These are phyloP conservation scores for Geranium rotundifolium DNA, from an alignment of 345 rosid species.

Conservation along the genomic window DNA sequence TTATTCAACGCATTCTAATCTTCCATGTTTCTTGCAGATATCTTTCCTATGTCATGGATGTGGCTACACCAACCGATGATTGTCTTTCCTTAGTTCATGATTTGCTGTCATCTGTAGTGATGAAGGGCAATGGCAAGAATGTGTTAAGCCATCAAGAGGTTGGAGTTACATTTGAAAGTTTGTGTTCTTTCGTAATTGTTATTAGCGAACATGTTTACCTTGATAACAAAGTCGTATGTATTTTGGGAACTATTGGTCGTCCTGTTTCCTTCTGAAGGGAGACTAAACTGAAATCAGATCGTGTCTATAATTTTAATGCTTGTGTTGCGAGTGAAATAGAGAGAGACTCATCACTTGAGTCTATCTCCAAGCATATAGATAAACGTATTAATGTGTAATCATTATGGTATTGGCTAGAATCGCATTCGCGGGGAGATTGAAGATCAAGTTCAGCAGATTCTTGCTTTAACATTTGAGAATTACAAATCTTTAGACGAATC, in stretches of 20 bases:
- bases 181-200: background rate
- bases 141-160: slow-evolving; percentile 98
- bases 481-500: slow-evolving; percentile 94
- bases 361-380: slow-evolving; percentile 1
- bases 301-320: background rate
- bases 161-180: background rate
- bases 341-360: too few species aligned
- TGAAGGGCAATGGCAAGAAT: slow-evolving; percentile 73
- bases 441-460: slow-evolving; percentile 94
- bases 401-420: slow-evolving; percentile 39
- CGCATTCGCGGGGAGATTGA: slow-evolving; percentile 82
- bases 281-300: too few species aligned
- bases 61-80: slow-evolving; percentile 94
- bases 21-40: slow-evolving; percentile 34
- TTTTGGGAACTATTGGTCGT: background rate
- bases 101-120: slow-evolving; percentile 63
- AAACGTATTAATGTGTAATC: slow-evolving; percentile 9
- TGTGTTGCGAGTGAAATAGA: background rate
- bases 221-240: background rate
- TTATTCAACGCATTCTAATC: background rate
- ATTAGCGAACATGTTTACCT: background rate
- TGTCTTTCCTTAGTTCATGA: slow-evolving; percentile 79
- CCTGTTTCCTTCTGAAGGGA: background rate
- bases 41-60: slow-evolving; percentile 94
- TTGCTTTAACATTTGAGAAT: slow-evolving; percentile 74